Evolutionary conservation across 2,329 filamentous ascomycete species (phyloP).

Genomic region (Periglandula ipomoeae): DNA sequence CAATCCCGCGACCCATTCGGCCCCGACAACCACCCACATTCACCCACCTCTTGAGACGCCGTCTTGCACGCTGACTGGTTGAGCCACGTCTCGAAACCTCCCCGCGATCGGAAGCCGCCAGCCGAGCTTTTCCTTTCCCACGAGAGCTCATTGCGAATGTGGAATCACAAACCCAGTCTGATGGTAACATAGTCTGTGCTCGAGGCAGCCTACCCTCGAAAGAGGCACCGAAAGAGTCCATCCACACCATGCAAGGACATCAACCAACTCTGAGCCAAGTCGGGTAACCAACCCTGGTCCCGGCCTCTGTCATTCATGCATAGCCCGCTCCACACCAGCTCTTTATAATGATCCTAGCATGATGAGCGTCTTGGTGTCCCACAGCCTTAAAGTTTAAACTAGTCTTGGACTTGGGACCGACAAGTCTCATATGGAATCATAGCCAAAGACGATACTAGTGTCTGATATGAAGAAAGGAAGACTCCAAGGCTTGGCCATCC

Average conservation of each 20-base stretch:
- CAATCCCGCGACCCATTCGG: too few relatives aligned
- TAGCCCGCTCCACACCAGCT: not conserved
- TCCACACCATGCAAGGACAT: too few relatives aligned
- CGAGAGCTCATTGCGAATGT: not conserved
- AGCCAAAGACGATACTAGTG: too few relatives aligned
- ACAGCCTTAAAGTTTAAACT: not conserved
- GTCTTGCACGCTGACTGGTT: not conserved
- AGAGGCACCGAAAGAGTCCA: too few relatives aligned
- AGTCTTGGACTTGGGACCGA: not conserved
- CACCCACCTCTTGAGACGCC: not conserved
- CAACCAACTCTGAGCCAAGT: too few relatives aligned
- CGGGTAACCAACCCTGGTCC: too few relatives aligned
- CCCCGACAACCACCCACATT: not conserved
- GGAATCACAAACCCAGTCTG: not conserved
- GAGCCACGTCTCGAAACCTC: not conserved
- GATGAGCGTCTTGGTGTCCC: not conserved
- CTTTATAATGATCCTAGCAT: not conserved
- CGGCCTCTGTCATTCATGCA: not conserved
- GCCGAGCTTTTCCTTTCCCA: not conserved
- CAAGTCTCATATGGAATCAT: not conserved
- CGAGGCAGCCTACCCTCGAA: too few relatives aligned
- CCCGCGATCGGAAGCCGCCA: not conserved
- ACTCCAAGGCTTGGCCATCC: too few relatives aligned
- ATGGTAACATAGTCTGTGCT: too few relatives aligned
- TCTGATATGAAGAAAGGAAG: too few relatives aligned